These are phyloP conservation scores for Hypomontagnella submonticulosa DNA, from an alignment of 495 filamentous ascomycete genomes.

Conservation along the genomic window DNA sequence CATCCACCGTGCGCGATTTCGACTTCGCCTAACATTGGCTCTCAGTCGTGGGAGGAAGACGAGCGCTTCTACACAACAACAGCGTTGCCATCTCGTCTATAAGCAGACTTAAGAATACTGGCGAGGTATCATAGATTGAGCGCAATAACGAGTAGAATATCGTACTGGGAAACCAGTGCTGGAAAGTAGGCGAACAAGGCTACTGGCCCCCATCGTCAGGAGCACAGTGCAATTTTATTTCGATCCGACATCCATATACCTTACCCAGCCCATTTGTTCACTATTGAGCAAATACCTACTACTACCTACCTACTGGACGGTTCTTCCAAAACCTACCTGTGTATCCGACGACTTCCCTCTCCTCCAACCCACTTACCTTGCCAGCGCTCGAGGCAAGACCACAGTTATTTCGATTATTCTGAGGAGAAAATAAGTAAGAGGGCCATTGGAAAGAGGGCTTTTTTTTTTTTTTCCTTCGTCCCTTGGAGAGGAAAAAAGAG, in stretches of 20 bases:
- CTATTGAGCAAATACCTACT: not conserved
- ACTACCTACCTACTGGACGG: slow-evolving; percentile 2
- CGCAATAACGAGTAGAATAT: not conserved
- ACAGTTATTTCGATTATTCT: not conserved
- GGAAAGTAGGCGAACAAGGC: not conserved
- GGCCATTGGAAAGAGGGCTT: slow-evolving; percentile 21
- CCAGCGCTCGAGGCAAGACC: not conserved
- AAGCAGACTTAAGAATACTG: slow-evolving; percentile 1
- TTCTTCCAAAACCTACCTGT: slow-evolving; percentile 13
- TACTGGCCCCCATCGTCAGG: slow-evolving; percentile 11
- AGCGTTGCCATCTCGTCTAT: slow-evolving; percentile 18
- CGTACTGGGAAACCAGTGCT: not conserved
- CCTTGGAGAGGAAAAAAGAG: slow-evolving; percentile 8
- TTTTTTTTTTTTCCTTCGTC: slow-evolving; percentile 2
- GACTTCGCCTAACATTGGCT: slow-evolving; percentile 41
- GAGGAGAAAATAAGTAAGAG: not conserved
- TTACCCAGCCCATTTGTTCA: too few species aligned
- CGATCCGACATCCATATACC: slow-evolving; percentile 1
- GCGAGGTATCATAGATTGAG: slow-evolving; percentile 1
- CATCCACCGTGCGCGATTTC: slow-evolving; percentile 46
- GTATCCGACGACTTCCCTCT: slow-evolving; percentile 5
- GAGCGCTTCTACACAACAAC: slow-evolving; percentile 28
- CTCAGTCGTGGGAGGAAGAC: slow-evolving; percentile 31
- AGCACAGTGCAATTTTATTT: slow-evolving; percentile 33
- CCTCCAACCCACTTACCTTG: slow-evolving; percentile 5